phyloP scores from a whole-genome alignment of 2,329 filamentous ascomycete species.

The Verticillium tricorpus region DNA sequence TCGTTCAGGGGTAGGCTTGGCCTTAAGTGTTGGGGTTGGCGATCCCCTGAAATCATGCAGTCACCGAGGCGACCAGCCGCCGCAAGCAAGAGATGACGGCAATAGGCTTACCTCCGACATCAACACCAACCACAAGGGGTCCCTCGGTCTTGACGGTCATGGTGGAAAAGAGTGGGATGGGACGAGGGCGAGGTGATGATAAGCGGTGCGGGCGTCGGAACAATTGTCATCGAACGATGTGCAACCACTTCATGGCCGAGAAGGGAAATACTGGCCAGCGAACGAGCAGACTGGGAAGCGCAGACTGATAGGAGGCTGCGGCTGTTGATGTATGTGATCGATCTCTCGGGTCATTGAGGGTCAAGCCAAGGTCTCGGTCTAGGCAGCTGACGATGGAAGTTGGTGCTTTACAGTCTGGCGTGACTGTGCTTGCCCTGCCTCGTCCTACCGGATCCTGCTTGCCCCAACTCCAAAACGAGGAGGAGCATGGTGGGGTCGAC shows the following conservation, averaged over 20 bases:
- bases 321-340: not conserved
- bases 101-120: conserved; percentile 11
- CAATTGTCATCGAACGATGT: not conserved
- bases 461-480: not conserved
- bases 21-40: not conserved
- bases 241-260: not conserved
- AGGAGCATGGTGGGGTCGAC: not conserved
- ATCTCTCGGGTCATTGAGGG: not conserved
- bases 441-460: not conserved
- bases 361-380: not conserved
- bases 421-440: not conserved
- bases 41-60: not conserved
- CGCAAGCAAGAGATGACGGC: not conserved
- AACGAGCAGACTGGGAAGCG: not conserved
- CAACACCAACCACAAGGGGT: conserved; percentile 12
- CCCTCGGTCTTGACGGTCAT: conserved; percentile 5
- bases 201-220: not conserved
- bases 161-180: not conserved
- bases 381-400: not conserved
- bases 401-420: not conserved
- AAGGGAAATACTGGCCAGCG: not conserved
- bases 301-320: not conserved
- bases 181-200: not conserved
- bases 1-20: not conserved
- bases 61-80: not conserved